These are phyloP conservation scores for Trametes hirsuta DNA, from an alignment of 1,284 basidiomycete species.

Conservation along the genomic window DNA sequence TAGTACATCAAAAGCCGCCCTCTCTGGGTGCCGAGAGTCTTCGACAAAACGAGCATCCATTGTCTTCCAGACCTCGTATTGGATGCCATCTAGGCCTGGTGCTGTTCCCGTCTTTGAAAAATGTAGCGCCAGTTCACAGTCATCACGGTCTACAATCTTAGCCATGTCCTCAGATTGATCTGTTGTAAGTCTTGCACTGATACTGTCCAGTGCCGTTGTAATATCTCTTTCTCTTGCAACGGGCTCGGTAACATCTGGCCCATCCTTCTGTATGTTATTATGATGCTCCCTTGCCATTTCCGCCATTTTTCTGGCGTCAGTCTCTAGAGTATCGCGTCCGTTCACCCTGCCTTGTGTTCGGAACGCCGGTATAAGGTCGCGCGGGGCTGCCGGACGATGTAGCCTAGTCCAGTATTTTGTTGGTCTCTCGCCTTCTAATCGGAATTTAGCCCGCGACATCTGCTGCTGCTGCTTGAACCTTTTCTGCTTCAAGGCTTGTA, in stretches of 20 bases:
- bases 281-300: constrained; percentile 6
- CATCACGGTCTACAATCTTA: not conserved
- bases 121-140: not conserved
- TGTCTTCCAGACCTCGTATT: constrained; percentile 29
- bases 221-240: too few species aligned
- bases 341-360: not conserved
- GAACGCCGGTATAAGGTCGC: not conserved
- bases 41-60: not conserved
- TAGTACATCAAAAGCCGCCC: constrained; percentile 13
- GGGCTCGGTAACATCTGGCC: constrained; percentile 5
- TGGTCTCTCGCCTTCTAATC: constrained; percentile 36
- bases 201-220: not conserved
- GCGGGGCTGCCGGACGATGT: constrained; percentile 9
- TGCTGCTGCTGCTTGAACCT: not conserved
- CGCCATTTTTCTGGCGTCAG: not conserved
- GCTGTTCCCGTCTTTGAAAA: constrained; percentile 11
- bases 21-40: not conserved
- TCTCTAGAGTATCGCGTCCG: too few species aligned
- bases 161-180: not conserved
- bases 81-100: constrained; percentile 25
- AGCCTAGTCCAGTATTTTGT: constrained; percentile 36
- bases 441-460: not conserved
- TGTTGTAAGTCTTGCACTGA: not conserved
- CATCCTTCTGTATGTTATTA: not conserved
- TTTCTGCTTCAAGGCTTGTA: not conserved